A percentile compares a stretch with the other conserved stretches of the same genome.
Evolutionary conservation across 345 rosid species (phyloP).

Genomic region (Garcia nutans): DNA sequence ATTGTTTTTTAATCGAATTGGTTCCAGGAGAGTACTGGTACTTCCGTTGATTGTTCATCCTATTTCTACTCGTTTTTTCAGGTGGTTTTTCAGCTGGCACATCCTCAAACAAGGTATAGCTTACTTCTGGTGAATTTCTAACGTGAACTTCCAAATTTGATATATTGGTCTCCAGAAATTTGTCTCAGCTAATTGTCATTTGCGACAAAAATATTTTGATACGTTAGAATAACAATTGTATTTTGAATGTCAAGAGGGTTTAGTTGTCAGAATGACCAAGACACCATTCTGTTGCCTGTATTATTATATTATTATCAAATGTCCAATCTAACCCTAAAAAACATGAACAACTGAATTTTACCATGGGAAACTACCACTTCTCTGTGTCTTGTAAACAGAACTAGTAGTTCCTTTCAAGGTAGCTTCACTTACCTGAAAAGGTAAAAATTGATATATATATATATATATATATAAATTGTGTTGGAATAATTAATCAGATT

Average conservation of each 20-base stretch:
- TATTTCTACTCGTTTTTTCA: neutral
- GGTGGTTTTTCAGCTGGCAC: conserved; percentile 48
- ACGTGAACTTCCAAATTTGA: neutral
- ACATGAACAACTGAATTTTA: neutral
- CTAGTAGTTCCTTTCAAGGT: neutral
- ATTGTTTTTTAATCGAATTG: conserved; percentile 6
- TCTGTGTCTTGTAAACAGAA: neutral
- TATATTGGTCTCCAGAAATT: neutral
- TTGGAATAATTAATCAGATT: neutral
- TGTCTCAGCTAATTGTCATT: neutral
- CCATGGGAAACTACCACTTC: neutral
- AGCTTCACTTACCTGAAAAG: neutral
- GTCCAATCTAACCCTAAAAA: neutral
- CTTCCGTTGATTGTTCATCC: neutral
- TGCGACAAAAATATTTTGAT: neutral
- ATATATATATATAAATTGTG: too few species aligned
- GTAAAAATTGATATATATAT: neutral
- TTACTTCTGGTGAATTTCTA: conserved; percentile 5
- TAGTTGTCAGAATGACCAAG: neutral
- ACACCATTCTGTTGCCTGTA: too few species aligned
- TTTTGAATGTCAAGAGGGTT: too few species aligned
- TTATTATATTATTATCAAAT: neutral
- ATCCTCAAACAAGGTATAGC: conserved; percentile 61
- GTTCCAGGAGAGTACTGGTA: neutral
- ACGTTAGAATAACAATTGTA: too few species aligned